phyloP scores from a whole-genome alignment of 208 protist species.

The Tetramitus jugosus region DNA sequence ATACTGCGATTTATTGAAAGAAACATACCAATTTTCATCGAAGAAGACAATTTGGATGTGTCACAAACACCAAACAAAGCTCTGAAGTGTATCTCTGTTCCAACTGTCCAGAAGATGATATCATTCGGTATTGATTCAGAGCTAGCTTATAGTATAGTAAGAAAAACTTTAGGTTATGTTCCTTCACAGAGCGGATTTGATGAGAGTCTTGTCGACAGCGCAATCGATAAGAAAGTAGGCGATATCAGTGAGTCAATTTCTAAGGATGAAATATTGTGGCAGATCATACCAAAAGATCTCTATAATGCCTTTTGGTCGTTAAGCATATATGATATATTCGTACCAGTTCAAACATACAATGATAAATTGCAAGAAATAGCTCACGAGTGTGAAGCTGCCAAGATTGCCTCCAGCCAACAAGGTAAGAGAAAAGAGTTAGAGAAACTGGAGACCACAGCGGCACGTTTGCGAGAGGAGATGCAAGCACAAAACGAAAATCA shows the following conservation, averaged over 20 bases:
- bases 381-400: neutral
- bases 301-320: slow-evolving; percentile 10
- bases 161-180: neutral
- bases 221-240: too few species aligned
- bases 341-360: neutral
- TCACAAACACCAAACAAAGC: neutral
- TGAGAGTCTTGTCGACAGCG: too few species aligned
- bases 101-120: too few species aligned
- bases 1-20: neutral
- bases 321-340: neutral
- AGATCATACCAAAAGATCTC: neutral
- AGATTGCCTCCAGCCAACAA: neutral
- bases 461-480: neutral
- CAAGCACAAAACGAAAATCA: neutral
- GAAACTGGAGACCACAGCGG: neutral
- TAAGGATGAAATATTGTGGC: too few species aligned
- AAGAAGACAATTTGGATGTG: neutral
- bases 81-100: too few species aligned
- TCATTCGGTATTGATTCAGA: too few species aligned
- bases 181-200: neutral
- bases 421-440: neutral
- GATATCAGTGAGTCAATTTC: too few species aligned
- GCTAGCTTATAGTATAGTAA: too few species aligned
- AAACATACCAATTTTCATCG: neutral
- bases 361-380: neutral